Base-by-base conservation (phyloP, 192 early-diverging fungal genomes). In the Backusella parvicylindrica region DNA sequence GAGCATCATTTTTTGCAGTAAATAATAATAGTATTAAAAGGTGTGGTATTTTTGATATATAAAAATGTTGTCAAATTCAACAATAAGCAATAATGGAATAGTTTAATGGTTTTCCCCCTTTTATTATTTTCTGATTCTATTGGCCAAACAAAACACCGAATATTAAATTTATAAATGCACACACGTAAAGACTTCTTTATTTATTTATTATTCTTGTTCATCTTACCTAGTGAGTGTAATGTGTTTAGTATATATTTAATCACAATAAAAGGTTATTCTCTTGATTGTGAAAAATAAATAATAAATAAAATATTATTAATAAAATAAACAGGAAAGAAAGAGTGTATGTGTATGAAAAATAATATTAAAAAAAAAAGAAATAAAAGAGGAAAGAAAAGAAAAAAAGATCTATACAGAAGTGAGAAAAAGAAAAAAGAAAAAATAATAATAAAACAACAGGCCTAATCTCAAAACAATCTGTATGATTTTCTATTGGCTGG, bases 1-100 rank as follows among this genome's bases (percentile, higher is more conserved):
- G 82, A 96, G 92, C 89, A 94, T 94, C 96, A 97, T 96, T 76
- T 75, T 82, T 35, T 28, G 13, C 40, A 28, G 13, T 70, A 16
- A n/a, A 6, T 18, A 40, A 33, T 69, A 26, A 15, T 36, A 28
- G 26, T 32, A 60, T 60, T 28, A 60, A 60, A n/a, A n/a, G n/a
- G n/a, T n/a, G n/a, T n/a, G n/a, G n/a, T n/a, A n/a, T n/a, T n/a
- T n/a, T n/a, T n/a, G 26, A 21, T 60, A 60, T 68, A 38, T 33
- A 18, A 18, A 47, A 47, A 47, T 47, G 43, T 47, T 47, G 43
- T 47, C 43, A 47, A 47, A 16, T n/a, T 41, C 40, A 41, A 41
- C 40, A 41, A 41, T 15, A 41, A 41, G 40, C 40, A 41, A 41
- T 13, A 41, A 21, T 50, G 8, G 21, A n/a, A 53, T 21, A 53